These are phyloP conservation scores for Apodospora peruviana DNA, from an alignment of 495 filamentous ascomycete species.

Conservation along the genomic window DNA sequence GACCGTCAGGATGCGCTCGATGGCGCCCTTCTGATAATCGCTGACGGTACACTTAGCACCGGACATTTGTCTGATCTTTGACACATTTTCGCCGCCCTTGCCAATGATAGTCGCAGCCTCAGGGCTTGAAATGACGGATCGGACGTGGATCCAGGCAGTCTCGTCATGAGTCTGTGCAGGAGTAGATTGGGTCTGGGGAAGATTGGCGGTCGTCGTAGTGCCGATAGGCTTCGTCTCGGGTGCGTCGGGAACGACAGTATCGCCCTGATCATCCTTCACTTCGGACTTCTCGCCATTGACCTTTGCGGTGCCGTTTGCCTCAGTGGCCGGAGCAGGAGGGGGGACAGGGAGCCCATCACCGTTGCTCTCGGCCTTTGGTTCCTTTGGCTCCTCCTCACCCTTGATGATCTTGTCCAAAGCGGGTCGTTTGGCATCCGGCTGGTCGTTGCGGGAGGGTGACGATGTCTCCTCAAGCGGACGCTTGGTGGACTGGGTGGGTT, in stretches of 20 bases:
- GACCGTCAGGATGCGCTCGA: conserved; percentile 94
- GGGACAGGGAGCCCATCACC: conserved; percentile 25
- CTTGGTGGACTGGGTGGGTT: conserved; percentile 62
- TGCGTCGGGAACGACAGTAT: conserved; percentile 72
- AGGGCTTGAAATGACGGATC: conserved; percentile 90
- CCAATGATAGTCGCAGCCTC: conserved; percentile 98
- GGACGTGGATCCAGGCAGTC: conserved; percentile 92
- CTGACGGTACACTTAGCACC: conserved; percentile 97
- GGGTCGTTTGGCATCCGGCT: conserved; percentile 94
- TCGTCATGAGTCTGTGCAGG: conserved; percentile 60
- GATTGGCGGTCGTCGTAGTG: conserved; percentile 43
- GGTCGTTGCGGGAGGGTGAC: conserved; percentile 86
- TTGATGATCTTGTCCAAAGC: conserved; percentile 88
- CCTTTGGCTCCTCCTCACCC: conserved; percentile 36
- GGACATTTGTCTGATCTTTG: conserved; percentile 83
- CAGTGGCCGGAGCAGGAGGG: conserved; percentile 7
- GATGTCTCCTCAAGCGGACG: conserved; percentile 95
- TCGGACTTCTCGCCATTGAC: conserved; percentile 52
- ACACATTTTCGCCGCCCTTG: conserved; percentile 97
- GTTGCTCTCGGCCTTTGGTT: conserved; percentile 34
- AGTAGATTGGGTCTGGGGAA: conserved; percentile 30
- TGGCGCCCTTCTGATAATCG: conserved; percentile 93
- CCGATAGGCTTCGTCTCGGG: conserved; percentile 31
- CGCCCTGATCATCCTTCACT: conserved; percentile 53
- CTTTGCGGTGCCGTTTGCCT: conserved; percentile 37